Evolutionary conservation across 2,329 filamentous ascomycete species (phyloP).

Genomic region (Metarhizium robertsii): DNA sequence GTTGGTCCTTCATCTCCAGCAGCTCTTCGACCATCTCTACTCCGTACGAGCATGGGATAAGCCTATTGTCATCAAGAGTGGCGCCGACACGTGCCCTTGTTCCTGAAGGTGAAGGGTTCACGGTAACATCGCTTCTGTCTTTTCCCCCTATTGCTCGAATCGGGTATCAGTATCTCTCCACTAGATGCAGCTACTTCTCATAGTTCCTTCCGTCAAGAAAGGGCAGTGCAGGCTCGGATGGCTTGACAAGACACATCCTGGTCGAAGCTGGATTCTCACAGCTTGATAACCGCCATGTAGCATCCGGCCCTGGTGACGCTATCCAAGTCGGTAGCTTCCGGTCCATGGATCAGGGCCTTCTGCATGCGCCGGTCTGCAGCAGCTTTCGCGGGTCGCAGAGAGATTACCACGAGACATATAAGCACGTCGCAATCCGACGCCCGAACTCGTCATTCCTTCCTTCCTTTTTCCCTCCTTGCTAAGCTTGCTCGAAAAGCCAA

Average conservation of each 20-base stretch:
- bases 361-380: neutral
- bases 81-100: constrained; percentile 4
- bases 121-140: neutral
- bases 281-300: neutral
- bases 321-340: constrained; percentile 4
- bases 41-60: neutral
- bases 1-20: neutral
- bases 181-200: neutral
- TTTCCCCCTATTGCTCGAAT: neutral
- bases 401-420: constrained; percentile 2
- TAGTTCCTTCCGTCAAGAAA: neutral
- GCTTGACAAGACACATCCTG: neutral
- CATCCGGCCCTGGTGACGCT: neutral
- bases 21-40: neutral
- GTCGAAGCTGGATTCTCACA: neutral
- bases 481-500: neutral
- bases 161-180: neutral
- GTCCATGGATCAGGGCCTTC: neutral
- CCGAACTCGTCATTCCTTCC: neutral
- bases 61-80: neutral
- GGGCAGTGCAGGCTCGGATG: neutral
- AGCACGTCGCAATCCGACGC: neutral
- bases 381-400: neutral
- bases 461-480: neutral
- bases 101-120: constrained; percentile 3